Percentiles rank a stretch among this genome's conserved stretches.
phyloP scores from a whole-genome alignment of 805 yeast species.

The Kazachstania viticola region DNA sequence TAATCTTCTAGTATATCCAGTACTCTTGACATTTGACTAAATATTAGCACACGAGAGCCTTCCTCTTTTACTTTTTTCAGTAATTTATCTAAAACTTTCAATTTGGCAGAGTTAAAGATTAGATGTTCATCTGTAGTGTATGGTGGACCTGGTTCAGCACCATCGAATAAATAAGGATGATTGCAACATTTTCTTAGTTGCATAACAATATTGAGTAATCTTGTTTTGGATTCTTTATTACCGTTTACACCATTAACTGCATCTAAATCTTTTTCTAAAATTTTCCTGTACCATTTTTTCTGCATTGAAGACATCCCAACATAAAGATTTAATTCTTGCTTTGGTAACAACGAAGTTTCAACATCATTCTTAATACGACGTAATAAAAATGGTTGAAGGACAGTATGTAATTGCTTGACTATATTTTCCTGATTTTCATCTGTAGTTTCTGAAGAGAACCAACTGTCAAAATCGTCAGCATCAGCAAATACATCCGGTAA shows the following conservation, averaged over 20 bases:
- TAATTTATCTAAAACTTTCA: conserved; percentile 58
- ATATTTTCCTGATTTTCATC: conserved; percentile 38
- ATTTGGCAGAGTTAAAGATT: conserved; percentile 59
- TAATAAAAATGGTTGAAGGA: conserved; percentile 60
- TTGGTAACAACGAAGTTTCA: conserved; percentile 67
- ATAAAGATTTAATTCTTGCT: conserved; percentile 62
- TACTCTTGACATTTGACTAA: conserved; percentile 77
- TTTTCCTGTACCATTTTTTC: conserved; percentile 62
- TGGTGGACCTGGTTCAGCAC: conserved; percentile 87
- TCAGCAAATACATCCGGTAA: conserved; percentile 72
- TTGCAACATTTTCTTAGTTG: conserved; percentile 77
- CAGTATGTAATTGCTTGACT: conserved; percentile 63
- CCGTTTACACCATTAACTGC: conserved; percentile 79
- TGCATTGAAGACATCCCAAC: conserved; percentile 74
- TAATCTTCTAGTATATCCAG: conserved; percentile 74
- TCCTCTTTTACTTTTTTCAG: conserved; percentile 49
- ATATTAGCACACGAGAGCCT: conserved; percentile 69
- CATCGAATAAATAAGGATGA: conserved; percentile 76
- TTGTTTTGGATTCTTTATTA: conserved; percentile 61
- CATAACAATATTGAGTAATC: conserved; percentile 72
- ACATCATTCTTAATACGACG: conserved; percentile 73
- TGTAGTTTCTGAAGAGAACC: conserved; percentile 43
- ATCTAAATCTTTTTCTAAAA: conserved; percentile 69
- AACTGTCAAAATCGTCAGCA: conserved; percentile 59
- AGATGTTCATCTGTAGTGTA: conserved; percentile 77